These are phyloP conservation scores for Tulasnella calospora DNA, from an alignment of 768 basidiomycete genomes.

Conservation along the genomic window DNA sequence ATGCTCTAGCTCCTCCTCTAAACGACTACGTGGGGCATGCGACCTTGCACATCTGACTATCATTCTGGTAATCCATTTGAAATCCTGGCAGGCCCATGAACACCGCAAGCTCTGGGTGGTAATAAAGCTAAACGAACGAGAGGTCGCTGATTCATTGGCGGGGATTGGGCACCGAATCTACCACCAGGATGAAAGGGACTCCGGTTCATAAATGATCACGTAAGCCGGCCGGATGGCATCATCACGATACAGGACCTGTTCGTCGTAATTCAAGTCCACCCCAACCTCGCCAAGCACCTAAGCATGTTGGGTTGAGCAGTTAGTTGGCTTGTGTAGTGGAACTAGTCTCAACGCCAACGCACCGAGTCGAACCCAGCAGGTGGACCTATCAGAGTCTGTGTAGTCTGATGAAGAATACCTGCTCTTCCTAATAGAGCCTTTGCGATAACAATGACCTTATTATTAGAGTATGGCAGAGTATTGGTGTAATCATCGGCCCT, in stretches of 20 bases:
- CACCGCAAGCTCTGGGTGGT: too few species aligned
- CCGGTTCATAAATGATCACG: background rate
- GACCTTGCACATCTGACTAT: too few species aligned
- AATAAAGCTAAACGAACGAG: too few species aligned
- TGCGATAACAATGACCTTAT: background rate
- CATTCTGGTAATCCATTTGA: too few species aligned
- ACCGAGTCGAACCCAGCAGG: slow-evolving; percentile 2
- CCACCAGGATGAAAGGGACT: too few species aligned
- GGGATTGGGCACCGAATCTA: too few species aligned
- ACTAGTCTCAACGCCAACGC: background rate
- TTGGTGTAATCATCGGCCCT: slow-evolving; percentile 12
- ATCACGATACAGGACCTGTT: slow-evolving; percentile 12
- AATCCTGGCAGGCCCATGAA: too few species aligned
- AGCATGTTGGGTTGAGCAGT: background rate
- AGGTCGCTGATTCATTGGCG: too few species aligned
- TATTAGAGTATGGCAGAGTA: background rate
- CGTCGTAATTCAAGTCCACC: slow-evolving; percentile 13
- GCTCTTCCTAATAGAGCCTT: background rate
- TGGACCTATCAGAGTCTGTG: background rate
- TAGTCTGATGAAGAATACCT: background rate
- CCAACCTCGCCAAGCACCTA: slow-evolving; percentile 8
- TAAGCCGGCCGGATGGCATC: slow-evolving; percentile 17
- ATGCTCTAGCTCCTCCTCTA: too few species aligned
- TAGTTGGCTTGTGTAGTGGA: background rate
- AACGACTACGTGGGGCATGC: too few species aligned